Evolutionary conservation across 2,329 filamentous ascomycete genomes (phyloP), one percentile per base, ranked within the genome.

Genomic region (Apiospora koreana): DNA sequence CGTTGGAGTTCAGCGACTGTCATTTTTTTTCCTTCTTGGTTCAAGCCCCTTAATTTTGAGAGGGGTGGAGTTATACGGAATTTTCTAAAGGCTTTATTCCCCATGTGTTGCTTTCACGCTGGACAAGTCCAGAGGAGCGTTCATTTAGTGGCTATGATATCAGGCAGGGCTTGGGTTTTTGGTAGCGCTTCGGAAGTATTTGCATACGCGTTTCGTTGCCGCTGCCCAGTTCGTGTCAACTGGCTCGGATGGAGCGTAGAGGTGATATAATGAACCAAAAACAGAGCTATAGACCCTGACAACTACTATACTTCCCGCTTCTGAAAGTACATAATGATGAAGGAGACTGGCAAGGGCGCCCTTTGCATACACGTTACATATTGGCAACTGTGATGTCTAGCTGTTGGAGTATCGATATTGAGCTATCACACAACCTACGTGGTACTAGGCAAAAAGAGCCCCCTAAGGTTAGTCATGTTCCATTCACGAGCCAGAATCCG

Each of bases 1-100:
- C 66, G 45, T 68, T 43, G 69, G 69, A 45, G 69, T 71, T 71
- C 67, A 69, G 69, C 69, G 69, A 68, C n/a, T 28, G 58, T 10
- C 28, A 35, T 62, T 58, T 62, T 46, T 62, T 58, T 62, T 45
- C n/a, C n/a, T n/a, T n/a, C n/a, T 58, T 58, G 50, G 31, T 68
- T 35, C 65, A 67, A 43, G 21, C 31, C 41, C 41, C 45, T 38
- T 65, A 8, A 67, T 46, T 35, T 67, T 46, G 25, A 43, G 42
- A 45, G 42, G 65, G 65, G 31, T 8, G 65, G 65, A 43, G 65
- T 67, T 67, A 35, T 67, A 67, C n/a, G 65, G 65, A 31, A 46
- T 67, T 46, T 18, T 31, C 35, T 67, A 14, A 10, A 28, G 65
- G 45, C 45, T 67, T 43, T 67, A n/a, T 67, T 67, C 65, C 65